Conservation (phyloP, 2,329 filamentous ascomycete genomes). For the Gaeumannomyces sp. region DNA sequence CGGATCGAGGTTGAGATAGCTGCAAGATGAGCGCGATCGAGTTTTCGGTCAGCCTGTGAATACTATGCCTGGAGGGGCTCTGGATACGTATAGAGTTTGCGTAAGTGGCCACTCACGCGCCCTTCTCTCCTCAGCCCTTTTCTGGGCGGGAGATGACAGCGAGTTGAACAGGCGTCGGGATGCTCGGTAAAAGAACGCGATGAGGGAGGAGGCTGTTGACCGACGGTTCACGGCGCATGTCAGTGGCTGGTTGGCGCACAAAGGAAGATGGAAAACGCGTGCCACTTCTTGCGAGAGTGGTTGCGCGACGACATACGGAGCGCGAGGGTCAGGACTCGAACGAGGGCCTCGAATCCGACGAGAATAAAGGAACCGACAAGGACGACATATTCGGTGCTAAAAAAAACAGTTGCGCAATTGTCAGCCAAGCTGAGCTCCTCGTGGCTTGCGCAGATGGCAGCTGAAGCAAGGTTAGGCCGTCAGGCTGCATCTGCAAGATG, state of each 20-base stretch:
- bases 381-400: conserved; percentile 78
- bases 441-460: too few species aligned
- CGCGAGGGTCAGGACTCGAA: conserved; percentile 80
- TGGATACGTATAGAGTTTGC: background rate
- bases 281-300: background rate
- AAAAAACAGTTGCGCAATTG: background rate
- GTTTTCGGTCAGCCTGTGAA: background rate
- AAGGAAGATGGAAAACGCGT: too few species aligned
- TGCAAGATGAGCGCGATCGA: conserved; percentile 48
- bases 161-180: conserved; percentile 79
- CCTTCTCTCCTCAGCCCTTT: conserved; percentile 60
- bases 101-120: conserved; percentile 41
- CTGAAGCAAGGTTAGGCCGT: background rate
- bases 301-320: conserved; percentile 55
- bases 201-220: conserved; percentile 63
- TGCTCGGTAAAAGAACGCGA: conserved; percentile 73
- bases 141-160: conserved; percentile 64
- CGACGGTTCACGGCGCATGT: too few species aligned
- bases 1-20: conserved; percentile 71
- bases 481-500: background rate
- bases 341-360: conserved; percentile 73
- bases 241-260: too few species aligned
- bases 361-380: conserved; percentile 78
- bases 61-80: conserved; percentile 33
- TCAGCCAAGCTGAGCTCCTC: background rate